These are phyloP conservation scores for Phaeosphaeriaceae sp. DNA, from an alignment of 2,329 filamentous ascomycete genomes.

Conservation along the genomic window DNA sequence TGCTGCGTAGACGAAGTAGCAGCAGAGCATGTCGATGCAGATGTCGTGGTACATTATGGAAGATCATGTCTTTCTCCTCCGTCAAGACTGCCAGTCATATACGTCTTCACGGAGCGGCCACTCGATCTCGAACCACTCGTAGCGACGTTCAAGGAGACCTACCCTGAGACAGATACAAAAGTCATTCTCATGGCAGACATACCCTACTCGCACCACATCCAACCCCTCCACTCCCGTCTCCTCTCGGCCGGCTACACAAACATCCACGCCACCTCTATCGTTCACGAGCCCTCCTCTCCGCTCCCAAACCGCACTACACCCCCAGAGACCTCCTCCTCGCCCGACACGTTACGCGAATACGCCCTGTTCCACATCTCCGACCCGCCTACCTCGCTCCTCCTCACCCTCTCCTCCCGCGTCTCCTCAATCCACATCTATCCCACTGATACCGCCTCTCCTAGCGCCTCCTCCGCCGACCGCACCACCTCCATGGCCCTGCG, in stretches of 20 bases:
- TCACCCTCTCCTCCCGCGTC: constrained; percentile 86
- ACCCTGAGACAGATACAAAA: constrained; percentile 67
- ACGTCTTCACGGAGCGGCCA: constrained; percentile 81
- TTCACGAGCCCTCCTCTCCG: constrained; percentile 77
- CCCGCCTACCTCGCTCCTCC: constrained; percentile 80
- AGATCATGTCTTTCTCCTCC: constrained; percentile 91
- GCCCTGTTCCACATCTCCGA: constrained; percentile 85
- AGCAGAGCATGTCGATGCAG: constrained; percentile 88
- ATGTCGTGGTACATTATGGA: constrained; percentile 94
- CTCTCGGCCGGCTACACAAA: constrained; percentile 70
- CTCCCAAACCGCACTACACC: constrained; percentile 85
- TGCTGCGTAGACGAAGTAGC: constrained; percentile 98
- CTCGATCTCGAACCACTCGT: constrained; percentile 68
- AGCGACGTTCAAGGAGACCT: constrained; percentile 71
- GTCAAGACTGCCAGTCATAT: constrained; percentile 83
- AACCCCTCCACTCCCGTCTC: constrained; percentile 63
- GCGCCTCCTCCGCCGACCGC: constrained; percentile 51
- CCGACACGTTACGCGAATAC: constrained; percentile 66
- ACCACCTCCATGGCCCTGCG: constrained; percentile 69
- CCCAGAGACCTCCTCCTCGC: constrained; percentile 52
- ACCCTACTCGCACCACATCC: constrained; percentile 80
- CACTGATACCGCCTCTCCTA: constrained; percentile 50
- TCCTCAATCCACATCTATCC: constrained; percentile 79
- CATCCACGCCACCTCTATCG: constrained; percentile 72
- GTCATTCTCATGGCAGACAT: constrained; percentile 89